These are phyloP conservation scores for Casuarina glauca DNA, from an alignment of 306 rosid genomes.

Conservation along the genomic window DNA sequence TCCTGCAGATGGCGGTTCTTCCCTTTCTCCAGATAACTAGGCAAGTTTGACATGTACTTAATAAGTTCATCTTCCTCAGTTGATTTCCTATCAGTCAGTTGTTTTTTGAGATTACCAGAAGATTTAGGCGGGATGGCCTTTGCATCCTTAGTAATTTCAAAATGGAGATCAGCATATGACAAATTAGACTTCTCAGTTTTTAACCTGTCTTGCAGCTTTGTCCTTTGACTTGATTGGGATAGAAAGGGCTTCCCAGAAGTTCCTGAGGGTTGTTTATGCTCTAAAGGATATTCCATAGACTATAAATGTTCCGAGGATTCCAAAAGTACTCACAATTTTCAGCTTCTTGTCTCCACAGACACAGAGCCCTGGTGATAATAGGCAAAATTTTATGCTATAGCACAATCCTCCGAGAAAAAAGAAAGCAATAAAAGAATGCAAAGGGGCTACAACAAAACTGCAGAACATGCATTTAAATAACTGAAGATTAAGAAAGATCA, in stretches of 20 bases:
- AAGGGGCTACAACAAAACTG: not conserved
- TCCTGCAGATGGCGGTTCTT: constrained; percentile 45
- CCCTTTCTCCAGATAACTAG: constrained; percentile 80
- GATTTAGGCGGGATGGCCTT: constrained; percentile 35
- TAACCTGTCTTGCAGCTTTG: constrained; percentile 41
- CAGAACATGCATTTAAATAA: not conserved
- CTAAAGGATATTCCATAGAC: constrained; percentile 46
- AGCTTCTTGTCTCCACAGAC: constrained; percentile 27
- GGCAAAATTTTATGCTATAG: constrained; percentile 1
- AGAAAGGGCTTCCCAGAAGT: constrained; percentile 18
- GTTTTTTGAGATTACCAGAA: constrained; percentile 40
- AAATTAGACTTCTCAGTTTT: constrained; percentile 43
- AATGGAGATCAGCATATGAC: constrained; percentile 63
- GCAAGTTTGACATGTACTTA: constrained; percentile 83
- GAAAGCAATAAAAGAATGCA: not conserved
- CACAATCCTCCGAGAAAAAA: not conserved
- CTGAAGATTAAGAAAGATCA: not conserved
- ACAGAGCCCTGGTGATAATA: constrained; percentile 15
- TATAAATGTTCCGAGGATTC: constrained; percentile 10
- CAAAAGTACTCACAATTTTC: constrained; percentile 24
- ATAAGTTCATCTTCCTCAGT: constrained; percentile 75
- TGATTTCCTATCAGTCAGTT: constrained; percentile 39
- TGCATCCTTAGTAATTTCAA: constrained; percentile 42
- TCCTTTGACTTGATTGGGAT: constrained; percentile 32
- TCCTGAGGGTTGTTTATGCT: constrained; percentile 32